Base-by-base conservation (phyloP, 805 yeast genomes). In the Saccharomycopsis sp. region DNA sequence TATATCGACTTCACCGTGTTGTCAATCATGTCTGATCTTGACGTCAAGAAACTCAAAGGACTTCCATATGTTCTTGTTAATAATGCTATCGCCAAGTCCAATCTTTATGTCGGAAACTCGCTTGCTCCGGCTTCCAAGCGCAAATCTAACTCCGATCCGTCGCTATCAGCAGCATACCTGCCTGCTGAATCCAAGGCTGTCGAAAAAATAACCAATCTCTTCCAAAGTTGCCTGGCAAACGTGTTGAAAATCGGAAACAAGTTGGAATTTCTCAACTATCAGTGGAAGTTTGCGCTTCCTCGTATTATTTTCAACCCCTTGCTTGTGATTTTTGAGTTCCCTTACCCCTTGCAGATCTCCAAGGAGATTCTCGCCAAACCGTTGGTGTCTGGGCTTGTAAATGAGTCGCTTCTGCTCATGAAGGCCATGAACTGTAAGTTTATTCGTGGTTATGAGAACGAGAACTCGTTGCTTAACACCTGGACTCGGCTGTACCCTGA, bases 261-360 rank as follows among this genome's bases (percentile, higher is more conserved):
- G 52, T 72, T 78, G 57, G 89, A 83, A 62, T 86, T 82, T 65
- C 73, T 82, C 70, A 80, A 85, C 12, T 85, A 85, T 65, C 94
- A 90, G 70, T 91, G 97, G 97, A 84, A 86, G 68, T 77, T 88
- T 58, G 92, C 96, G 1, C 77, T 90, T 57, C 89, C 96, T 7
- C 79, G 82, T 58, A 81, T 90, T 49, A 85, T 91, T 22, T 82
- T 91, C 67, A 88, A 86, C 69, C 90, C 96, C 3, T 73, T 91
- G 51, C 75, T 89, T 38, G 78, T 91, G 23, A 67, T 89, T 9
- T 84, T 92, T 66, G 97, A 90, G 70, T 79, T 81, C 59, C 82
- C 86, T 2, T 77, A 73, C 63, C 90, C 96, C 1, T 73, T 72
- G 42, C 71, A 78, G 55, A 75, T 92, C 56, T 73, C 78, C 38